Evolutionary conservation across 371 early-diverging fungal species (phyloP), one percentile per base, ranked within the genome.

Genomic region (Haplosporangium sp.): DNA sequence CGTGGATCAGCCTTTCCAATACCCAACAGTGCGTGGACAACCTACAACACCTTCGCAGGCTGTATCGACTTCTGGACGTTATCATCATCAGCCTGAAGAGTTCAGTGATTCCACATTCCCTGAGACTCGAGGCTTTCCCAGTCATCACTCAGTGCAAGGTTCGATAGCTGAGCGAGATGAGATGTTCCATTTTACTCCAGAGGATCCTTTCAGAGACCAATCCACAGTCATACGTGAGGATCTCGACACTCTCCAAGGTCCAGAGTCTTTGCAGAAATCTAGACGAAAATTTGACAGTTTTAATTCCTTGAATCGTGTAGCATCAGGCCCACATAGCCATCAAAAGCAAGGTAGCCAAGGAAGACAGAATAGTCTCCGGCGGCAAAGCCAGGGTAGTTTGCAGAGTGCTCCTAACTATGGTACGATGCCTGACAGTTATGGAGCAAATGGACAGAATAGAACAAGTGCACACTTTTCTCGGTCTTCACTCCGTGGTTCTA

Each of bases 1-100:
- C 47, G 42, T 78, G 20, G 78, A 78, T 0, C 65, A 72, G n/a
- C 73, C 77, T 2, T 77, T 57, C 44, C 68, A 61, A 4, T 56
- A 63, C 13, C 64, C 50, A 40, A 58, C 60, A 15, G 11, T 53
- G 42, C 47, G 45, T 40, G 37, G 38, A 4, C 50, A 42, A 27
- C 20, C 27, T 4, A 50, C 50, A 50, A 48, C 15, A 17, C 19
- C 38, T 2, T n/a, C 37, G 6, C 38, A 35, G 63, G 50, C 45
- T 1, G 10, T 10, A 45, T 15, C 4, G 15, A 10, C 8, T 3
- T 15, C 1, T 4, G 11, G 45, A 9, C 2, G 34, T 34, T 34
- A 40, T 47, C 34, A 17, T 35, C 52, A 6, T 37, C 55, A 55
- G 6, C 55, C 65, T 8, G 55, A 65, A 19, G 65, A 65, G 55